These are phyloP conservation scores for Fonsecaea monophora DNA, from an alignment of 2,329 filamentous ascomycete genomes.

Conservation along the genomic window DNA sequence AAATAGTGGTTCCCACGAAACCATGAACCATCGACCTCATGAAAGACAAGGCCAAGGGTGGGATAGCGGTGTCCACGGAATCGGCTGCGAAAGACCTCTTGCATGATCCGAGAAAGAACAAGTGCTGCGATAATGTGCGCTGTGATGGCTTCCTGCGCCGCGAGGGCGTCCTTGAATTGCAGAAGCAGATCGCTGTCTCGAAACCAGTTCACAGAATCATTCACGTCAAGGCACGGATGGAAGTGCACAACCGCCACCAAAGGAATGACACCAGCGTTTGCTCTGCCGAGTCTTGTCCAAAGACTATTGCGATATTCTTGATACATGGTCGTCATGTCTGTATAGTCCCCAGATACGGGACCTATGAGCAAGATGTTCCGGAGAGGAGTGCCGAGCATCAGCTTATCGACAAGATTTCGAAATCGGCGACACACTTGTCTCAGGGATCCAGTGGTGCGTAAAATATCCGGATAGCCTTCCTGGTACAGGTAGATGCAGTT, in stretches of 20 bases:
- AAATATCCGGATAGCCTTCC: background rate
- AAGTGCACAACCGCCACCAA: conserved; percentile 16
- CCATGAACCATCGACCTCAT: conserved; percentile 20
- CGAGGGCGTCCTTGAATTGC: background rate
- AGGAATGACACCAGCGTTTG: background rate
- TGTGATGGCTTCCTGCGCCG: conserved; percentile 13
- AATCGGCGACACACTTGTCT: conserved; percentile 18
- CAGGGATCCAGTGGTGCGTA: background rate
- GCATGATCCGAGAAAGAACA: conserved; percentile 19
- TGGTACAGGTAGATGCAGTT: background rate
- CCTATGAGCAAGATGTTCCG: conserved; percentile 10
- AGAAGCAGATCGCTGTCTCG: too few species aligned
- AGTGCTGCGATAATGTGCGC: conserved; percentile 15
- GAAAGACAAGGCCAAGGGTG: conserved; percentile 8
- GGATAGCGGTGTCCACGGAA: background rate
- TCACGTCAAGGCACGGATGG: conserved; percentile 7
- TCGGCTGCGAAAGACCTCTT: background rate
- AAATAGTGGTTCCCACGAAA: background rate
- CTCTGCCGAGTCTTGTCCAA: background rate
- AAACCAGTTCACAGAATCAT: conserved; percentile 13
- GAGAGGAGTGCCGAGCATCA: conserved; percentile 2
- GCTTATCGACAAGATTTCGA: background rate
- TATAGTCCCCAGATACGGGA: background rate
- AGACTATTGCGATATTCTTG: conserved; percentile 11
- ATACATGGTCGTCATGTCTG: background rate